Evolutionary conservation across 306 rosid genomes (phyloP).

Genomic region (Sindora glabra): DNA sequence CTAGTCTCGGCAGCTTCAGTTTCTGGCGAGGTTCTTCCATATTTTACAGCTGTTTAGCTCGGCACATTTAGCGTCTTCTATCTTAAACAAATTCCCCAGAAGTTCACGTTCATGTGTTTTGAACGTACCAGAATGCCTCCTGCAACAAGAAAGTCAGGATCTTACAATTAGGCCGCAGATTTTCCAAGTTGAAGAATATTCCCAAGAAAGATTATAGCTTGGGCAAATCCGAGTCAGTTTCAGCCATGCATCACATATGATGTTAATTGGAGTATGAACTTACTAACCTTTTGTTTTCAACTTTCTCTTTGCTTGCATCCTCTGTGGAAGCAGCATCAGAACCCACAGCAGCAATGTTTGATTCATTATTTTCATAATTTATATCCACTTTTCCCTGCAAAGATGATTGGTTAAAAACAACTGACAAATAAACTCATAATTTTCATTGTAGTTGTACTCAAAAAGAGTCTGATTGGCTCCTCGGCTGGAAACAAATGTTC

Average conservation of each 20-base stretch:
- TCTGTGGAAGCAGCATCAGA: conserved; percentile 37
- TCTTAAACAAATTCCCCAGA: conserved; percentile 49
- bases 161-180: not conserved
- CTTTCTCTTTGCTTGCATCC: conserved; percentile 43
- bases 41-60: conserved; percentile 2
- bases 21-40: conserved; percentile 21
- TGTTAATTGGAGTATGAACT: conserved; percentile 7
- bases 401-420: not conserved
- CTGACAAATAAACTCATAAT: not conserved
- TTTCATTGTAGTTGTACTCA: too few relatives aligned
- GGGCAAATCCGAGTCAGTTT: not conserved
- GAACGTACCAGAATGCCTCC: conserved; percentile 57
- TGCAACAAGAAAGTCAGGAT: conserved; percentile 13
- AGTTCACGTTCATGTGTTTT: conserved; percentile 36
- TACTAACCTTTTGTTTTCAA: conserved; percentile 64
- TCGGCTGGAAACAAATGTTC: too few relatives aligned
- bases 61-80: conserved; percentile 40
- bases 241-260: not conserved
- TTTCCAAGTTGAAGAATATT: not conserved
- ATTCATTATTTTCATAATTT: conserved; percentile 14
- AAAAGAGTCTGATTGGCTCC: too few relatives aligned
- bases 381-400: conserved; percentile 45
- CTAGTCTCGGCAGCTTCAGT: conserved; percentile 37
- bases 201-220: not conserved
- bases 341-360: conserved; percentile 49